These are phyloP conservation scores for Bipolaris gigantea DNA, from an alignment of 2,329 filamentous ascomycete species.

Conservation along the genomic window DNA sequence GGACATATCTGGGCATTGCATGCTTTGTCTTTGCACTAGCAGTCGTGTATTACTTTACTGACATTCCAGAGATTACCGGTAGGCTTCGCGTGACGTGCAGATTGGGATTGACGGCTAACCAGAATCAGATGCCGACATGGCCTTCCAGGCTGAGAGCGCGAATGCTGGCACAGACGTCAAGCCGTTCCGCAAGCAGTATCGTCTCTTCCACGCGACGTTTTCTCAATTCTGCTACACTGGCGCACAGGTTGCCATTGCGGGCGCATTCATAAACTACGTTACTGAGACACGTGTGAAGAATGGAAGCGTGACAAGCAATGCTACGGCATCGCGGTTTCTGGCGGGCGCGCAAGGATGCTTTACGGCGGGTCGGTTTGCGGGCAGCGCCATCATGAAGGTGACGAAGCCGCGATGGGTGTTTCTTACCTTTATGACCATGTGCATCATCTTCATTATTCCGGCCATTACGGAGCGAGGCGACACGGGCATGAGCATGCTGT, in stretches of 20 bases:
- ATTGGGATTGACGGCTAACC: neutral
- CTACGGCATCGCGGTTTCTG: slow-evolving; percentile 67
- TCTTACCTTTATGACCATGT: slow-evolving; percentile 62
- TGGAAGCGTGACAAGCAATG: slow-evolving; percentile 42
- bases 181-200: slow-evolving; percentile 64
- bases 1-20: slow-evolving; percentile 66
- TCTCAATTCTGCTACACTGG: slow-evolving; percentile 82
- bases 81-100: neutral
- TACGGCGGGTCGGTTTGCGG: slow-evolving; percentile 70
- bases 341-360: slow-evolving; percentile 75
- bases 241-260: slow-evolving; percentile 63
- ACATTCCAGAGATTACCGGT: slow-evolving; percentile 58
- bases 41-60: slow-evolving; percentile 60
- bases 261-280: slow-evolving; percentile 51
- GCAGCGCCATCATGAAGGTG: slow-evolving; percentile 67
- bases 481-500: slow-evolving; percentile 62
- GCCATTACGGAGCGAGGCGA: slow-evolving; percentile 57
- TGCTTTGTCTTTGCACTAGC: slow-evolving; percentile 61
- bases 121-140: slow-evolving; percentile 55
- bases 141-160: slow-evolving; percentile 50
- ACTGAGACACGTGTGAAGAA: slow-evolving; percentile 49
- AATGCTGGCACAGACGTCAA: slow-evolving; percentile 47
- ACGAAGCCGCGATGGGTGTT: slow-evolving; percentile 70
- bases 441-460: slow-evolving; percentile 60
- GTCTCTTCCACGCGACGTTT: slow-evolving; percentile 73